Percentiles rank a stretch among this genome's conserved stretches.
Conservation (phyloP, 1,284 basidiomycete species). For the Puccinia novopanici region DNA sequence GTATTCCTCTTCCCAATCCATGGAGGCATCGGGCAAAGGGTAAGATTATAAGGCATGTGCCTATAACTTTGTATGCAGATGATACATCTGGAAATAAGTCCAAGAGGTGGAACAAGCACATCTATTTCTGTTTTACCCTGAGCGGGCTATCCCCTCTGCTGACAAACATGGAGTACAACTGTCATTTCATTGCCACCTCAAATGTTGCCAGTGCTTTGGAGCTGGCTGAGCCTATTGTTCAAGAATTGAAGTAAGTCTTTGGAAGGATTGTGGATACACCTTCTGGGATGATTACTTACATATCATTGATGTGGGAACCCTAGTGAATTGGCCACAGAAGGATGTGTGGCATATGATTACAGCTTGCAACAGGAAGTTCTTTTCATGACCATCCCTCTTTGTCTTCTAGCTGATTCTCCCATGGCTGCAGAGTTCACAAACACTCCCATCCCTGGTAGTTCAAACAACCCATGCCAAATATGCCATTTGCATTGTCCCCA, state of each 20-base stretch:
- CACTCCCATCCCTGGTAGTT: not conserved
- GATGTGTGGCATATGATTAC: not conserved
- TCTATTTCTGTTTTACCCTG: not conserved
- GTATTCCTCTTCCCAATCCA: not conserved
- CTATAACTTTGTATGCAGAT: too few relatives aligned
- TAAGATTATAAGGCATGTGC: too few relatives aligned
- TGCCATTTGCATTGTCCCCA: not conserved
- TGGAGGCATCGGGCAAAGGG: not conserved
- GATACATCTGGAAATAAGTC: too few relatives aligned
- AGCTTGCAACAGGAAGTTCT: not conserved
- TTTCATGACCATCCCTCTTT: not conserved
- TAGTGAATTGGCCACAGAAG: not conserved
- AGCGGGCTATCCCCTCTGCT: too few relatives aligned
- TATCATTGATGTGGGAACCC: too few relatives aligned
- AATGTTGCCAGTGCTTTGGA: not conserved
- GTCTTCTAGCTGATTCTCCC: not conserved
- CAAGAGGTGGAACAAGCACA: not conserved
- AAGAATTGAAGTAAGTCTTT: conserved; percentile 57
- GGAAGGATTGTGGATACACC: too few relatives aligned
- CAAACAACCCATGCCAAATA: not conserved
- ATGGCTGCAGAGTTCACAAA: conserved; percentile 6
- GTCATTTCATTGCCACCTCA: not conserved
- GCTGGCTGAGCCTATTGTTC: conserved; percentile 60
- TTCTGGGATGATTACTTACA: not conserved
- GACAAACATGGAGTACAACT: not conserved